Base-by-base conservation (phyloP, 176 grass and related monocot species). In the Phoenix dactylifera region DNA sequence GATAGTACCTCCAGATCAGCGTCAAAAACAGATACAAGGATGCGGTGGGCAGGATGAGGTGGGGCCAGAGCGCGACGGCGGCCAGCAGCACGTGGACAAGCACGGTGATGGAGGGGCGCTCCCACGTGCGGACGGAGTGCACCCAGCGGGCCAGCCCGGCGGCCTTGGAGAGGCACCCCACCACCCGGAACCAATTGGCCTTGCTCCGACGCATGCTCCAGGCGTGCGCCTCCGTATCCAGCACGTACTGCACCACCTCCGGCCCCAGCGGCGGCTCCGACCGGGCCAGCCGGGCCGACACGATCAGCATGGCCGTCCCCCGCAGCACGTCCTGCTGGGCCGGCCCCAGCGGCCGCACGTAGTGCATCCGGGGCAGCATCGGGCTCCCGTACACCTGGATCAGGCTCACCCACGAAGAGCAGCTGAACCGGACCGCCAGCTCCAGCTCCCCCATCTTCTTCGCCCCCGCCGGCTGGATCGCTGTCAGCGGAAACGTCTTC, bases 361-460 rank as follows among this genome's bases (percentile, higher is more conserved):
- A 92, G 81, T 98, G 93, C 93, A 98, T 98, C 10, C 87, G 83
- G 0, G 93, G 93, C 15, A 98, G 76, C 70, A 98, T 80, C 9
- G 93, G 93, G 72, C 71, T 70, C 4, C 74, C 79, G 64, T 98
- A 98, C 0, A 87, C 80, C 76, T 86, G 87, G 54, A 98, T 64
- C 24, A 98, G 79, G 59, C 76, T 98, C 23, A 98, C 73, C 87
- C 93, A 98, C 59, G 84, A 85, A 32, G 87, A 73, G 74, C 87
- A 92, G 74, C 69, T 92, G 82, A 98, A 98, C 28, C 93, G 84
- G 79, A 98, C 83, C 5, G 84, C 78, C 18, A 92, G 84, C 73
- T 92, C 93, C 44, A 98, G 83, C 80, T 98, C 87, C 10, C 93
- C 93, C 93, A 98, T 98, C 87, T 98, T 98, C 70, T 81, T 89